Evolutionary conservation across 164 flowering plant genomes (phyloP), one percentile per base, ranked within the genome.

Genomic region (Houttuynia cordata): DNA sequence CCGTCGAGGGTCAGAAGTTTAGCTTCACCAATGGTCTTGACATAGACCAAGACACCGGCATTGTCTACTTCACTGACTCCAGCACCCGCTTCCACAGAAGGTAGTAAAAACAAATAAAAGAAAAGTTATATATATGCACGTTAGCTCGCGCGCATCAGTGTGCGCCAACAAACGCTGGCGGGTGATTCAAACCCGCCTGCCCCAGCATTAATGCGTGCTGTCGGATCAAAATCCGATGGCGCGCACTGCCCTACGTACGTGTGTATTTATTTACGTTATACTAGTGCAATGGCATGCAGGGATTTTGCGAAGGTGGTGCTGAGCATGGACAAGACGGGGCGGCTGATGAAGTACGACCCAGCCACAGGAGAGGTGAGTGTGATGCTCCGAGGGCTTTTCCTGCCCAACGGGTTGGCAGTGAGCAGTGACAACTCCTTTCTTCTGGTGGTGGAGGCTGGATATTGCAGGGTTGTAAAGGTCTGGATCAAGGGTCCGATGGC

Each of bases 31-130:
- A 72, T 51, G 63, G 51, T 51, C 34, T 81, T 41, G 83, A 79
- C 58, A 71, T 79, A 1, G 80, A 81, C 53, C 8, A 39, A 5
- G 17, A 55, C 6, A 56, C 62, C 7, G 80, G 75, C 1, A 39
- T 53, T 0, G 72, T 81, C 13, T 81, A 75, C 63, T 79, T 81
- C 52, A 77, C 83, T 0, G 83, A 81, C 62, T 59, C 67, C 7
- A 81, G 85, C 66, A 30, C 62, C 1, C 0, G 24, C 1, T 81
- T 60, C 67, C 75, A 70, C 9, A 62, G 80, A 64, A 61, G 81
- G 85, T 81, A 53, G n/a, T n/a, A n/a, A n/a, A n/a, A n/a, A n/a
- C n/a, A n/a, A n/a, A n/a, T n/a, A n/a, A n/a, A n/a, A n/a, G n/a
- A n/a, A n/a, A n/a, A n/a, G n/a, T n/a, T n/a, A n/a, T n/a, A n/a